Evolutionary conservation across 768 basidiomycete genomes (phyloP).

Genomic region (Goffeauzyma gilvescens): DNA sequence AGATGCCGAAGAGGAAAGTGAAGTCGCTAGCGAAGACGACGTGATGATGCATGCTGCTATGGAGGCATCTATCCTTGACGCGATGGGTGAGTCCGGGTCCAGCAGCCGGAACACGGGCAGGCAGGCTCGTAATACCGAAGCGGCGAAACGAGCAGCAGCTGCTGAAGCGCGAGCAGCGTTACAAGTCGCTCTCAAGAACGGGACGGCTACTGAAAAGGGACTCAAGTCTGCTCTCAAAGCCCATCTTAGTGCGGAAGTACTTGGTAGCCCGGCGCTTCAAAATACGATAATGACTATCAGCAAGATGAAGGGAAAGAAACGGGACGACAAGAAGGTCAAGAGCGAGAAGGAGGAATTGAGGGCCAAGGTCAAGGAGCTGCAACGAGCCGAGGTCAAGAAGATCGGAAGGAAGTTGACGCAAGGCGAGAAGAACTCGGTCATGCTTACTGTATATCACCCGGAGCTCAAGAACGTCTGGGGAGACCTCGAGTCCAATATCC

Average conservation of each 20-base stretch:
- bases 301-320: neutral
- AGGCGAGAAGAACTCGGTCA: conserved; percentile 38
- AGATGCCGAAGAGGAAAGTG: neutral
- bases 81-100: neutral
- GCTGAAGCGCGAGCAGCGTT: too few relatives aligned
- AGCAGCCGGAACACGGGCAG: too few relatives aligned
- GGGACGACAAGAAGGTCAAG: conserved; percentile 13
- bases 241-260: too few relatives aligned
- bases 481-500: conserved; percentile 48
- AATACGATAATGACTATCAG: too few relatives aligned
- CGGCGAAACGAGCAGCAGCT: too few relatives aligned
- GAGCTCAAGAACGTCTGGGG: conserved; percentile 76
- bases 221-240: too few relatives aligned
- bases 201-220: too few relatives aligned
- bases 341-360: conserved; percentile 15
- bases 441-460: conserved; percentile 44
- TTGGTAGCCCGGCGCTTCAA: too few relatives aligned
- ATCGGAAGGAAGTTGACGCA: conserved; percentile 56
- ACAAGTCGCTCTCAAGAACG: too few relatives aligned
- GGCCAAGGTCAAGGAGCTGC: conserved; percentile 16
- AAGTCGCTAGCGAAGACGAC: neutral
- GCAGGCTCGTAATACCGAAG: too few relatives aligned
- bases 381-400: conserved; percentile 37
- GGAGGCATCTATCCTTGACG: neutral
- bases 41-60: neutral